phyloP scores from a whole-genome alignment of 345 rosid genomes.

The Gynandropsis gynandra region DNA sequence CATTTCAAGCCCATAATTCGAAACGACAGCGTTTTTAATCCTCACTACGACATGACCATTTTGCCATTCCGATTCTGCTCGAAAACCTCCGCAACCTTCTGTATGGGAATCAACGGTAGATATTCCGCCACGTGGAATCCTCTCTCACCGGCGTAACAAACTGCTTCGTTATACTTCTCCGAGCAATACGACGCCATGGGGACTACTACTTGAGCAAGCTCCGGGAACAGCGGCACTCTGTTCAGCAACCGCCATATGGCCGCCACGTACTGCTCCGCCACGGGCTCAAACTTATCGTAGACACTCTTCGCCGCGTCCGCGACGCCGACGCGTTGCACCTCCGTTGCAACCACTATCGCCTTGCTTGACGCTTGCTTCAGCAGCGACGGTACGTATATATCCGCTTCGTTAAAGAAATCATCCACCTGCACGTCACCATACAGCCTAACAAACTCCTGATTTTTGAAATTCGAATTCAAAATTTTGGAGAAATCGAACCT shows the following conservation, averaged over 20 bases:
- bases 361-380: conserved; percentile 54
- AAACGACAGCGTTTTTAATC: too few relatives aligned
- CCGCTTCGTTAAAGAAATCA: conserved; percentile 37
- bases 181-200: conserved; percentile 65
- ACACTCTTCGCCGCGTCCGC: conserved; percentile 34
- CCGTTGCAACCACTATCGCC: conserved; percentile 50
- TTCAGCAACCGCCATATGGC: conserved; percentile 48
- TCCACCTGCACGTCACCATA: conserved; percentile 43
- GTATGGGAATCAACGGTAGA: conserved; percentile 56
- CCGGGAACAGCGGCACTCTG: conserved; percentile 45
- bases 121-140: conserved; percentile 36
- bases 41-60: not conserved
- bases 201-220: conserved; percentile 42
- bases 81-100: conserved; percentile 49
- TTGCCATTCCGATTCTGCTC: conserved; percentile 17
- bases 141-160: conserved; percentile 33
- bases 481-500: conserved; percentile 36
- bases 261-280: conserved; percentile 46
- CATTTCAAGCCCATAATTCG: not conserved
- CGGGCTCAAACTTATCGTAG: conserved; percentile 46
- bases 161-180: conserved; percentile 54
- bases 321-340: conserved; percentile 51
- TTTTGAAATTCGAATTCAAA: not conserved
- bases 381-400: conserved; percentile 45
- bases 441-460: not conserved